phyloP scores from a whole-genome alignment of 2,329 filamentous ascomycete species.

The Helotiales sp. region DNA sequence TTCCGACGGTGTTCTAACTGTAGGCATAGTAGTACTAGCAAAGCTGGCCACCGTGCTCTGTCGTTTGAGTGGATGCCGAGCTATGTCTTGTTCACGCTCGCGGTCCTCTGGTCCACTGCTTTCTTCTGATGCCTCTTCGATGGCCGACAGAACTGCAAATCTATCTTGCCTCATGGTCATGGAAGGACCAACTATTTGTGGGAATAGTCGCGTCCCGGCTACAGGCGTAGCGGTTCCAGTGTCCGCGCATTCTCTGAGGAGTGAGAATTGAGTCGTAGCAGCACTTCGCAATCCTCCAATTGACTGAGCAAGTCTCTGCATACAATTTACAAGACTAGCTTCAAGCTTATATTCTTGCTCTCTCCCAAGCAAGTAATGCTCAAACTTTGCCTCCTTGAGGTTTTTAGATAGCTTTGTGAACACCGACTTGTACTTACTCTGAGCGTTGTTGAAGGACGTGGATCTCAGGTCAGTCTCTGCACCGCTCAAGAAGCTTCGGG shows the following conservation, averaged over 20 bases:
- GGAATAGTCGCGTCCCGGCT: background rate
- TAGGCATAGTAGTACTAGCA: conserved; percentile 32
- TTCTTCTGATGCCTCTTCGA: conserved; percentile 63
- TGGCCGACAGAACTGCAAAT: conserved; percentile 54
- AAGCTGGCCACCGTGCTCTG: conserved; percentile 25
- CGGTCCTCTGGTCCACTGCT: conserved; percentile 48
- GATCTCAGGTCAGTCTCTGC: conserved; percentile 75
- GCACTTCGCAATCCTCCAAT: conserved; percentile 89
- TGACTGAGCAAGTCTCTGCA: conserved; percentile 83
- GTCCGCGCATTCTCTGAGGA: conserved; percentile 63
- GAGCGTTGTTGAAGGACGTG: conserved; percentile 61
- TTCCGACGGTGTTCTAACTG: conserved; percentile 67
- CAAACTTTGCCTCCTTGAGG: conserved; percentile 81
- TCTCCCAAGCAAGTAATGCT: conserved; percentile 79
- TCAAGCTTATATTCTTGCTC: conserved; percentile 80
- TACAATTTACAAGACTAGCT: conserved; percentile 75
- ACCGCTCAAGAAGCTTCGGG: conserved; percentile 80
- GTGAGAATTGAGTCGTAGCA: conserved; percentile 82
- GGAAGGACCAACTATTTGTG: conserved; percentile 10
- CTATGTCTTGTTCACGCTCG: conserved; percentile 1
- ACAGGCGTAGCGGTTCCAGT: conserved; percentile 22
- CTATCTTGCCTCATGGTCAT: conserved; percentile 46
- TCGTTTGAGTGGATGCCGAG: conserved; percentile 14
- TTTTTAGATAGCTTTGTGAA: conserved; percentile 73
- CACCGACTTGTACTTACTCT: conserved; percentile 63